Evolutionary conservation across 306 rosid genomes (phyloP), one percentile per base, ranked within the genome.

Genomic region (Prunus persica): DNA sequence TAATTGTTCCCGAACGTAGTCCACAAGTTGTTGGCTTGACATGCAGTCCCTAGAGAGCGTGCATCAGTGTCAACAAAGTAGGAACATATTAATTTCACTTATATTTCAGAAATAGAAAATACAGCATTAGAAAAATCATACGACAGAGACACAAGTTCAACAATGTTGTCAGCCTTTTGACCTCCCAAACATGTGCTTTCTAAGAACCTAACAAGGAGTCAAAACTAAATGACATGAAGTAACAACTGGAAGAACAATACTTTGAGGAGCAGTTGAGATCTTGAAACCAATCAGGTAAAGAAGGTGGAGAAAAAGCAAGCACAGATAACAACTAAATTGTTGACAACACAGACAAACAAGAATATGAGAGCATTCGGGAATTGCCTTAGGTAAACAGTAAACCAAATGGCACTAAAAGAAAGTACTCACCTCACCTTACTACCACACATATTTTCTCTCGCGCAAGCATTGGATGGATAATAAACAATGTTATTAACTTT

Each of bases 21-120:
- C 97, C 76, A 95, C 97, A 22, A 95, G 91, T 71, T 92, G 92
- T 78, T 95, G 99, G 87, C 96, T 95, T 55, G 97, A 89, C 97
- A 95, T 84, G 84, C 99, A 95, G 81, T 95, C 99, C 99, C 99
- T 95, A 69, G 38, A 76, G 27, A 52, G 22, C 68, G 13, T n/a
- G 57, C n/a, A 27, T 24, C 52, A 66, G n/a, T 28, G 18, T 25
- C 65, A 60, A 25, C n/a, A 60, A 25, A 25, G 34, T 60, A 25
- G 34, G 18, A 25, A 16, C 14, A 60, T 25, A 63, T 2, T 13
- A 47, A 47, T 13, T 47, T 10, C 52, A 47, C 52, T 47, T 10
- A 3, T 22, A 19, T 24, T 22, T 58, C 34, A 58, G 16, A 58
- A 10, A 24, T 24, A 22, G 2, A 58, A 52, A 58, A 24, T 58